Evolutionary conservation across 441 rosid genomes (phyloP).

Genomic region (Brassica hybrid): DNA sequence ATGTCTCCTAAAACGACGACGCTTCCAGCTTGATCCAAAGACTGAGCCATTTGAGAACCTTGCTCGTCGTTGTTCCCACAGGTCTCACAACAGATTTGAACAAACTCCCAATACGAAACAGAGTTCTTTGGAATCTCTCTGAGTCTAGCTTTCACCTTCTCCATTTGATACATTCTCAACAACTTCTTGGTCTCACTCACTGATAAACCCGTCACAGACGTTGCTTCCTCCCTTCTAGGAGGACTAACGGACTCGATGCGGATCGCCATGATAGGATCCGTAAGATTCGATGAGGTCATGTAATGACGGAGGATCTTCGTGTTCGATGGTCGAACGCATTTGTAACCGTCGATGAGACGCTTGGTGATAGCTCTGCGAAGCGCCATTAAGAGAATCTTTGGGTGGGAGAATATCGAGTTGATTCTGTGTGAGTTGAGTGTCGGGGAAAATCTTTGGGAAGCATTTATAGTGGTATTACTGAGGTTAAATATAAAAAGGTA

Average conservation of each 20-base stretch:
- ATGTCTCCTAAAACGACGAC: conserved; percentile 61
- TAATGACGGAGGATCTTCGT: conserved; percentile 47
- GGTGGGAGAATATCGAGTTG: conserved; percentile 20
- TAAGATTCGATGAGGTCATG: conserved; percentile 47
- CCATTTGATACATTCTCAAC: conserved; percentile 50
- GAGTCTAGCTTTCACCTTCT: conserved; percentile 54
- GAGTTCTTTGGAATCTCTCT: conserved; percentile 49
- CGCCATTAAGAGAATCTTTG: conserved; percentile 51
- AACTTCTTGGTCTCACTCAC: conserved; percentile 57
- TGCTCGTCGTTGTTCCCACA: conserved; percentile 49
- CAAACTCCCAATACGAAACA: conserved; percentile 48
- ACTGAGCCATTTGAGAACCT: conserved; percentile 50
- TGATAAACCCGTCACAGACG: conserved; percentile 39
- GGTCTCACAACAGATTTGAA: conserved; percentile 48
- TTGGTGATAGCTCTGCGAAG: conserved; percentile 50
- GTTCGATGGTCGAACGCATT: not conserved
- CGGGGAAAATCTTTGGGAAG: conserved; percentile 14
- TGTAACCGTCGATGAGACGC: conserved; percentile 45
- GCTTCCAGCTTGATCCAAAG: conserved; percentile 57
- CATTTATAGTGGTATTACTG: conserved; percentile 20
- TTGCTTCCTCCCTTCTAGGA: conserved; percentile 15
- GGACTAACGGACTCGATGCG: conserved; percentile 43
- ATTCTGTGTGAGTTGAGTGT: conserved; percentile 3
- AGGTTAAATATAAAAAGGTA: conserved; percentile 17
- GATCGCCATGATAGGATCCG: conserved; percentile 37